Evolutionary conservation across 352 stramenopile genomes (phyloP), one percentile per base, ranked within the genome.

Genomic region (Labyrinthula sp.): DNA sequence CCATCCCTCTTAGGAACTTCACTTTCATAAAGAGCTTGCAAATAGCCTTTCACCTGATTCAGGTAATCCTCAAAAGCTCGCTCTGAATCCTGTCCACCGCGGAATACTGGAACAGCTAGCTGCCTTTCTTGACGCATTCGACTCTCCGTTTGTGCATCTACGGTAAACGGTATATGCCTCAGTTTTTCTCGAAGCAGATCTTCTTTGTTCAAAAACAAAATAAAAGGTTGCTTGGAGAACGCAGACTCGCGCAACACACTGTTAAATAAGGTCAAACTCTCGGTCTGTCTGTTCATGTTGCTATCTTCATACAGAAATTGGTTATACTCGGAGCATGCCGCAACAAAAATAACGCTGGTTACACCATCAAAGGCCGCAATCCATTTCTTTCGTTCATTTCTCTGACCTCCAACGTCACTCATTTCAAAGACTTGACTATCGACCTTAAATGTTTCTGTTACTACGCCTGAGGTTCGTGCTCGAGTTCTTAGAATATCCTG

Each of bases 51-150:
- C n/a, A n/a, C n/a, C n/a, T n/a, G n/a, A n/a, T n/a, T n/a, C n/a
- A n/a, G n/a, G n/a, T n/a, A n/a, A n/a, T n/a, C n/a, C n/a, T n/a
- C n/a, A n/a, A n/a, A n/a, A n/a, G n/a, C n/a, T n/a, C n/a, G n/a
- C n/a, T n/a, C n/a, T n/a, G n/a, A n/a, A n/a, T n/a, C n/a, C n/a
- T n/a, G n/a, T n/a, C n/a, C n/a, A n/a, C n/a, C n/a, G n/a, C n/a
- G n/a, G n/a, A n/a, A 56, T 84, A 78, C 45, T 77, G 73, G 67
- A 91, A 92, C 59, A 87, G 85, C 34, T 80, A 70, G 55, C 92
- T 91, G 56, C 92, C 79, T 28, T n/a, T 92, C 59, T 88, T 86
- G 35, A 80, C 69, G 43, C 43, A 26, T 49, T 31, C 47, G 23
- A 8, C 45, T 7, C 7, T 61, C 55, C 2, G 30, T 30, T 2